Evolutionary conservation across 192 early-diverging fungal species (phyloP).

Genomic region (Umbelopsis ramanniana): DNA sequence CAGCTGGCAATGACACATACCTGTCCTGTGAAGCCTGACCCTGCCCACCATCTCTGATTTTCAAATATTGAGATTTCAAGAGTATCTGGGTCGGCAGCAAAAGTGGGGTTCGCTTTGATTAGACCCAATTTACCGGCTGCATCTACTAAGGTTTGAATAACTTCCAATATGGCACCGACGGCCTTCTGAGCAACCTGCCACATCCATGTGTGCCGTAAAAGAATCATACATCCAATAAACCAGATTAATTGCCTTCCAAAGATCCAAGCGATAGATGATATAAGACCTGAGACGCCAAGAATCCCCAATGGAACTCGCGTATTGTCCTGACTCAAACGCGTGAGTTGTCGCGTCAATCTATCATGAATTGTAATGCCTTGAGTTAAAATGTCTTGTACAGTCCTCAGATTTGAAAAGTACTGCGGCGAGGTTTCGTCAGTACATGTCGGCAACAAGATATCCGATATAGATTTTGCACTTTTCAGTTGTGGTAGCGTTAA

Average conservation of each 20-base stretch:
- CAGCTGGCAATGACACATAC: constrained; percentile 23
- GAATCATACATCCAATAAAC: constrained; percentile 45
- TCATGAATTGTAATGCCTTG: not conserved
- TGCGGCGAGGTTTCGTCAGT: constrained; percentile 52
- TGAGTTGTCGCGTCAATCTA: not conserved
- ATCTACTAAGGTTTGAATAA: constrained; percentile 26
- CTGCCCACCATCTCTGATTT: constrained; percentile 43
- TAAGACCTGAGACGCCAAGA: not conserved
- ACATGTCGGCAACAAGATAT: constrained; percentile 28
- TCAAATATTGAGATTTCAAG: constrained; percentile 38
- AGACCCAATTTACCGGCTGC: not conserved
- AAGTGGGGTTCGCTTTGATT: not conserved
- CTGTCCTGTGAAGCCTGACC: constrained; percentile 30
- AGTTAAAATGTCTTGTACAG: constrained; percentile 76
- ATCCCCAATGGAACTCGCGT: constrained; percentile 8
- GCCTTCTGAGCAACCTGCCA: constrained; percentile 27
- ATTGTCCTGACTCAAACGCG: not conserved
- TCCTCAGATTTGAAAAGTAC: constrained; percentile 69
- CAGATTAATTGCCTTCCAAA: constrained; percentile 21
- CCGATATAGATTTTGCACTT: constrained; percentile 6
- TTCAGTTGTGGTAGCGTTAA: constrained; percentile 27
- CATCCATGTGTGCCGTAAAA: constrained; percentile 64
- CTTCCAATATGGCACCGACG: constrained; percentile 20
- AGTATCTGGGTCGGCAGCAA: not conserved
- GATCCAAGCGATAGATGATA: constrained; percentile 7